Evolutionary conservation across 169 alveolate species (phyloP), one percentile per base, ranked within the genome.

Genomic region (Eimeria praecox): DNA sequence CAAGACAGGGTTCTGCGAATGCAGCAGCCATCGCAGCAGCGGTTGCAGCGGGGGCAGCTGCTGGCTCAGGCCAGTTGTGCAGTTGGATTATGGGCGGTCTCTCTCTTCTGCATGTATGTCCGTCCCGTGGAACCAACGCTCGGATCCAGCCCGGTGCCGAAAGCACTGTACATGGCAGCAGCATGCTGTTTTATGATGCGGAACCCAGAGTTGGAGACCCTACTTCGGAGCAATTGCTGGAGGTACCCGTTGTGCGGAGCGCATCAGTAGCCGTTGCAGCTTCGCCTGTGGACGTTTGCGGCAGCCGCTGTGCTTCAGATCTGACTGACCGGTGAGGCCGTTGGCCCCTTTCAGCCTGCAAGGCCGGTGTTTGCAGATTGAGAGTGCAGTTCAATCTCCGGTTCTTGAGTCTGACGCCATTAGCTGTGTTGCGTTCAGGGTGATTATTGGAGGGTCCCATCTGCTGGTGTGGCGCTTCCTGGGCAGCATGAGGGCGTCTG

Each of bases 201-300:
- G 75, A 83, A 22, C 24, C 20, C 75, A 20, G 6, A 52, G 22
- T 9, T 56, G 46, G 16, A 46, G 44, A 35, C 46, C 22, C 33
- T 14, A 6, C 49, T 30, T 38, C 73, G n/a, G 91, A 83, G 22
- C 44, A 83, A 18, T 38, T 83, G 69, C 30, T 80, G 56, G 95
- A 92, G 86, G 75, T 92, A 14, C 62, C 95, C 16, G 71, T 92
- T 56, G 75, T 80, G 56, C 82, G 95, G 33, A 92, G 95, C 86
- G 95, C 92, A 20, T 92, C 92, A 38, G 85, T 92, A 14, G 86
- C 92, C 12, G 92, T 40, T 6, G 92, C 85, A 54, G 75, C 92
- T 35, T 77, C 78, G 40, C n/a, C 92, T 22, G 62, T 92, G 35
- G 95, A 92, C 86, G 42, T 73, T n/a, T 73, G 92, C 24, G 95